A percentile compares a stretch with the other conserved stretches of the same genome.
Conservation (phyloP, 106 monocot species). For the Phalaenopsis aphrodite region DNA sequence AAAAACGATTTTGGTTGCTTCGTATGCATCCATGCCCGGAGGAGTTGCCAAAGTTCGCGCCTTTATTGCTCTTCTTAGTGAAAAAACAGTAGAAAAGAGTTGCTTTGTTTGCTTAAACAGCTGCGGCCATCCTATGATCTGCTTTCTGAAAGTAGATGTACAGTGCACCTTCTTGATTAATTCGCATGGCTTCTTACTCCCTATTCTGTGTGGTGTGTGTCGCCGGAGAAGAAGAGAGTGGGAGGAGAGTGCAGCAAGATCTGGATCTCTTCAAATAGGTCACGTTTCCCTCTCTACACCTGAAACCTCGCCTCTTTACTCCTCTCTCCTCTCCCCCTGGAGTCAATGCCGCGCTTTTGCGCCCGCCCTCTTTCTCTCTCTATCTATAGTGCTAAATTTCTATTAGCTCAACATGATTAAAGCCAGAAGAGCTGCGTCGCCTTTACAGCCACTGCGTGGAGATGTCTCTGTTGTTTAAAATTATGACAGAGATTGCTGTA, state of each 20-base stretch:
- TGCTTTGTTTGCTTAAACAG: not conserved
- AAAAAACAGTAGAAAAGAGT: not conserved
- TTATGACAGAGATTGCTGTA: not conserved
- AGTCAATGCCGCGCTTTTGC: not conserved
- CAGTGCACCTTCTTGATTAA: not conserved
- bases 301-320: not conserved
- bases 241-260: not conserved
- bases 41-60: not conserved
- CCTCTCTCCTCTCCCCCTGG: not conserved
- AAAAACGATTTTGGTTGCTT: conserved; percentile 86
- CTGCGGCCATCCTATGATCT: not conserved
- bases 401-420: not conserved
- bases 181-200: not conserved
- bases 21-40: conserved; percentile 78
- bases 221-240: not conserved
- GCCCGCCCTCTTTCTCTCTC: not conserved
- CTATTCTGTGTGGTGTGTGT: not conserved
- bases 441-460: not conserved
- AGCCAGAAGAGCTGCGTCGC: not conserved
- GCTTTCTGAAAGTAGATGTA: not conserved
- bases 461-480: not conserved
- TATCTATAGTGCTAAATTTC: not conserved
- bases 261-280: conserved; percentile 4
- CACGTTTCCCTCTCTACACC: not conserved
- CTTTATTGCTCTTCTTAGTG: not conserved